A percentile compares a stretch with the other conserved stretches of the same genome.
phyloP scores from a whole-genome alignment of 768 basidiomycete species.

The Cantharellus cinnabarinus region DNA sequence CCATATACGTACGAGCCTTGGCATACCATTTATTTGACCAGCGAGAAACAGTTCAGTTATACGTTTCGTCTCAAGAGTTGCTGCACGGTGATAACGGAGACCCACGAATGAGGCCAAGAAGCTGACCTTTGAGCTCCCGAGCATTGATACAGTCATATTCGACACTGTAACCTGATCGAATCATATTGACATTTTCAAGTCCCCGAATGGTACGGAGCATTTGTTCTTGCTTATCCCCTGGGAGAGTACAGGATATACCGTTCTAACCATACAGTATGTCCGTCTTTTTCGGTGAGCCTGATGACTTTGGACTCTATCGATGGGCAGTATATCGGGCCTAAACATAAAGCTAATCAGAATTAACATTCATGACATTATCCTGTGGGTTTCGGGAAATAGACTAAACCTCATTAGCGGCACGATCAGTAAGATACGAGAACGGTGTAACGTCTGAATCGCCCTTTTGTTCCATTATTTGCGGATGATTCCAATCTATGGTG shows the following conservation, averaged over 20 bases:
- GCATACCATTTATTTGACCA: constrained; percentile 66
- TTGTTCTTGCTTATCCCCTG: constrained; percentile 62
- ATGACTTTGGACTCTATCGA: constrained; percentile 30
- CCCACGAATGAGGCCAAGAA: not conserved
- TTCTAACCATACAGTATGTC: constrained; percentile 18
- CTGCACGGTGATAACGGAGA: constrained; percentile 17
- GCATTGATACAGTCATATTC: constrained; percentile 86
- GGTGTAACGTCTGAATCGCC: constrained; percentile 47
- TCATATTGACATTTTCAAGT: constrained; percentile 65
- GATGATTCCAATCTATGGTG: constrained; percentile 41
- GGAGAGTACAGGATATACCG: constrained; percentile 71
- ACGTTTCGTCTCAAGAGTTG: constrained; percentile 68
- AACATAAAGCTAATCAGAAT: constrained; percentile 51
- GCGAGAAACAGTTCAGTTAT: constrained; percentile 65
- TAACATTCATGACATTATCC: constrained; percentile 38
- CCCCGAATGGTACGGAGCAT: constrained; percentile 76
- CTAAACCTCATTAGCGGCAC: constrained; percentile 31
- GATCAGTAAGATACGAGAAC: constrained; percentile 55
- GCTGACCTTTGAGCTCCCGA: constrained; percentile 48
- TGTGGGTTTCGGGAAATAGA: not conserved
- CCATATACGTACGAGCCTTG: not conserved
- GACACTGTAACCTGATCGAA: constrained; percentile 75
- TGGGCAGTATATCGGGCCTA: constrained; percentile 83
- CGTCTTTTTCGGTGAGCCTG: not conserved
- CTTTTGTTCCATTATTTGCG: constrained; percentile 36